Evolutionary conservation across 108 stramenopile species (phyloP), one percentile per base, ranked within the genome.

Genomic region (Pseudonitzschia multiseries): DNA sequence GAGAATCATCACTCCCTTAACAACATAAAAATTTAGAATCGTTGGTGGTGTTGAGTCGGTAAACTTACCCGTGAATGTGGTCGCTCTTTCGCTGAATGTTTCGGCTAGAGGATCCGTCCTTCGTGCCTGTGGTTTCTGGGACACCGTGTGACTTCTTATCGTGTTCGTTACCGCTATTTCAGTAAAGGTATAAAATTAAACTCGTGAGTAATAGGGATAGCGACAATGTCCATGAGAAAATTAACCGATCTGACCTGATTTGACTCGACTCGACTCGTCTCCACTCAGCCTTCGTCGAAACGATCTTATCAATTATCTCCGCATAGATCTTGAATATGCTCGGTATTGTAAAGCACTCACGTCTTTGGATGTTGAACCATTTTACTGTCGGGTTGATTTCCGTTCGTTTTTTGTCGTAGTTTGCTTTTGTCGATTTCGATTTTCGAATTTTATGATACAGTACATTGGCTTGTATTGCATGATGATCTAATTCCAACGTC

Each of bases 81-180:
- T 84, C 77, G 42, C 84, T 81, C 82, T 93, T 93, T 76, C 92
- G 79, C 41, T 81, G 59, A 68, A 93, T 93, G 64, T 93, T 93
- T 40, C 92, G 75, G 21, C 81, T 73, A 27, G 92, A 71, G 6
- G 83, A 84, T 73, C 89, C 92, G 59, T 89, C 92, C 41, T 78
- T 83, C 24, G 57, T 78, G 22, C 65, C 84, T 33, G 75, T 86
- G 29, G 92, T 90, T 77, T 93, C 92, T 44, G 92, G 92, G 44
- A 93, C 72, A 24, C 66, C 59, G 42, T 36, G 22, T 56, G 76
- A 73, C 33, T 77, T 79, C 66, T 83, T 80, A 73, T 82, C 72
- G 59, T 71, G 50, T 57, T 82, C 77, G 33, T 85, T 72, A 74
- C 84, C 80, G 65, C 65, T 76, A 14, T 59, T 59, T 48, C 18